phyloP scores from a whole-genome alignment of 805 yeast genomes.

The Saccharomyces jurei region DNA sequence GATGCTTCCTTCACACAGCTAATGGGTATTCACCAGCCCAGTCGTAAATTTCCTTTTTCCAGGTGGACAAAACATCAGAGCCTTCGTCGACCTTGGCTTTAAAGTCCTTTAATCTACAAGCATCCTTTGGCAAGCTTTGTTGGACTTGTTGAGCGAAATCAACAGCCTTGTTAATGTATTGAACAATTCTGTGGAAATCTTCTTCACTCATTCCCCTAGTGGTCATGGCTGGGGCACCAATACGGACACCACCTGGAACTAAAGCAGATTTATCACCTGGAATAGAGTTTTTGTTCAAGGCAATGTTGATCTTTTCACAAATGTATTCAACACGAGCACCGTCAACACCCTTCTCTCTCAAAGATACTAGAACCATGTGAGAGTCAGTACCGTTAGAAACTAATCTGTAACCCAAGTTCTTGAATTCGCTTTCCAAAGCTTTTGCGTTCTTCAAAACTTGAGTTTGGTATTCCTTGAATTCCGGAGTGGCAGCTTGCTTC shows the following conservation, averaged over 20 bases:
- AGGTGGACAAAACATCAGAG: constrained; percentile 54
- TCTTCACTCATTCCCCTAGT: constrained; percentile 90
- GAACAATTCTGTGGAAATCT: constrained; percentile 74
- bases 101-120: constrained; percentile 93
- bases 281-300: constrained; percentile 93
- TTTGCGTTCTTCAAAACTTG: constrained; percentile 86
- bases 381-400: constrained; percentile 96
- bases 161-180: constrained; percentile 75
- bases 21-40: constrained; percentile 91
- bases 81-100: constrained; percentile 72
- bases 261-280: constrained; percentile 97
- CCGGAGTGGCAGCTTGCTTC: constrained; percentile 87
- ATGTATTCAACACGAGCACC: constrained; percentile 97
- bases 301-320: constrained; percentile 89
- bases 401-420: constrained; percentile 62
- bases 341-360: constrained; percentile 83
- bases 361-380: constrained; percentile 86
- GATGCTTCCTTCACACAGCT: constrained; percentile 37
- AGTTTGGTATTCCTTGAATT: constrained; percentile 81
- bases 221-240: constrained; percentile 98
- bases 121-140: constrained; percentile 75
- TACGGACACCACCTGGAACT: constrained; percentile 94
- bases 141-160: constrained; percentile 69
- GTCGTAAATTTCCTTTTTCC: constrained; percentile 69
- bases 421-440: constrained; percentile 68